Conservation (phyloP, 495 filamentous ascomycete genomes). For the Melanomma pulvis-pyrius region DNA sequence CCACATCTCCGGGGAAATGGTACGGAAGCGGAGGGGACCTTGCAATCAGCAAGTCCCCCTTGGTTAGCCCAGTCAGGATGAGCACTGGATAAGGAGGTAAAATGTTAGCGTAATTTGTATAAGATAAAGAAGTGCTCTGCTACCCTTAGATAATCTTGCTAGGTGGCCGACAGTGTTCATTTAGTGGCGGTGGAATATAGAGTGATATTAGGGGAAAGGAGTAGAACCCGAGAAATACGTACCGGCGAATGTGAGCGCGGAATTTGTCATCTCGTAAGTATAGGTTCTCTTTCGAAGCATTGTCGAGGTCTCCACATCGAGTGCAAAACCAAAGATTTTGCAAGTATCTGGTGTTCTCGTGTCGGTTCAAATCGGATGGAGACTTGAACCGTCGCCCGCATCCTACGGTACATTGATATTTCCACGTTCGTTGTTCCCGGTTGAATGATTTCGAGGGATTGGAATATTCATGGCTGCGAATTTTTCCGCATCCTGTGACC, state of each 20-base stretch:
- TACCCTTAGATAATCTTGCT: too few relatives aligned
- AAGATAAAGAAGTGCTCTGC: too few relatives aligned
- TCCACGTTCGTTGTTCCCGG: too few relatives aligned
- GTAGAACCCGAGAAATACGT: too few relatives aligned
- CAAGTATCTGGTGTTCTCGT: not conserved
- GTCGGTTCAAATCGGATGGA: not conserved
- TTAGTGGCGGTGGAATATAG: too few relatives aligned
- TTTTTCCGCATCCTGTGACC: not conserved
- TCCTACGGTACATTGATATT: constrained; percentile 7
- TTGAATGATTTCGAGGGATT: too few relatives aligned
- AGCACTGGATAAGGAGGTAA: too few relatives aligned
- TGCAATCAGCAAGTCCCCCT: not conserved
- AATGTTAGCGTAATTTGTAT: too few relatives aligned
- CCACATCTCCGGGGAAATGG: constrained; percentile 11
- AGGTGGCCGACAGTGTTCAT: too few relatives aligned
- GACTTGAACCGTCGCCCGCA: constrained; percentile 3
- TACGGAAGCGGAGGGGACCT: not conserved
- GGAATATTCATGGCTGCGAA: constrained; percentile 2
- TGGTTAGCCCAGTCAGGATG: not conserved
- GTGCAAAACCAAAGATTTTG: constrained; percentile 20
- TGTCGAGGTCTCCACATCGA: constrained; percentile 4
- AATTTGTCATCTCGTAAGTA: constrained; percentile 12
- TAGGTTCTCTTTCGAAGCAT: not conserved
- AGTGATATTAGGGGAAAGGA: too few relatives aligned
- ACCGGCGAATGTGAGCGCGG: not conserved